A percentile compares a stretch with the other conserved stretches of the same genome.
phyloP scores from a whole-genome alignment of 2,329 filamentous ascomycete genomes.

The Aureobasidium lini region DNA sequence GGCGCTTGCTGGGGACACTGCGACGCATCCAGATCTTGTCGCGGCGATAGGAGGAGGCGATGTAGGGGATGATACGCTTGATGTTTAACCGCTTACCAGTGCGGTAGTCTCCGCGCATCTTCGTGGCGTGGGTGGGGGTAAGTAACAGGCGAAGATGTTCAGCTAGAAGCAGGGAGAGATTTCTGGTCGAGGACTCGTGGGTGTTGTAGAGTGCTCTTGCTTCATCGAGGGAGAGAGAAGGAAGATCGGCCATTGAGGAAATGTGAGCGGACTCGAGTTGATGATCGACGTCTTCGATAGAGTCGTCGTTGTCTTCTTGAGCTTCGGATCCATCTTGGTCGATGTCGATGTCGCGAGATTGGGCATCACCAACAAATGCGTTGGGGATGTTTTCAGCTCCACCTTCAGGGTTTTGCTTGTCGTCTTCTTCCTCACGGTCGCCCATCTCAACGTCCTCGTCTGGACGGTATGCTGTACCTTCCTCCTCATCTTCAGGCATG shows the following conservation, averaged over 20 bases:
- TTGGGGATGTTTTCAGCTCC: slow-evolving; percentile 30
- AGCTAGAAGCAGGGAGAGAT: slow-evolving; percentile 79
- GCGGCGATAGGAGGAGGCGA: slow-evolving; percentile 94
- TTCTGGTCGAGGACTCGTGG: slow-evolving; percentile 77
- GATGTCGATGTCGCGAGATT: slow-evolving; percentile 25
- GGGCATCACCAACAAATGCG: slow-evolving; percentile 40
- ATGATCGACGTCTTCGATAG: slow-evolving; percentile 41
- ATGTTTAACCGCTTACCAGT: slow-evolving; percentile 98
- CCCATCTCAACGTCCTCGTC: slow-evolving; percentile 33
- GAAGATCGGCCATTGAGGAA: slow-evolving; percentile 13
- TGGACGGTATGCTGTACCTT: slow-evolving; percentile 27
- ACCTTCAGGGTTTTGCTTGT: slow-evolving; percentile 17
- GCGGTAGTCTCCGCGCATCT: slow-evolving; percentile 91
- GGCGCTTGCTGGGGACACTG: slow-evolving; percentile 81
- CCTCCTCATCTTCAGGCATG: slow-evolving; percentile 21
- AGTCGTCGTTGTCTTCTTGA: slow-evolving; percentile 21
- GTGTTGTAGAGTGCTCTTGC: slow-evolving; percentile 74
- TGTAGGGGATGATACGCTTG: slow-evolving; percentile 98
- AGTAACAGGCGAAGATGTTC: slow-evolving; percentile 95
- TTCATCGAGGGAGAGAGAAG: slow-evolving; percentile 31
- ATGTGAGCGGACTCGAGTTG: slow-evolving; percentile 71
- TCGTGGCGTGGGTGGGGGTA: slow-evolving; percentile 87
- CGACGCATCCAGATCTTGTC: slow-evolving; percentile 99
- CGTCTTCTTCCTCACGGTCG: slow-evolving; percentile 20
- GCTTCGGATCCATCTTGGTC: slow-evolving; percentile 19